Percentiles rank a stretch among this genome's conserved stretches.
phyloP scores from a whole-genome alignment of 768 basidiomycete genomes.

The Infundibulicybe gibba region DNA sequence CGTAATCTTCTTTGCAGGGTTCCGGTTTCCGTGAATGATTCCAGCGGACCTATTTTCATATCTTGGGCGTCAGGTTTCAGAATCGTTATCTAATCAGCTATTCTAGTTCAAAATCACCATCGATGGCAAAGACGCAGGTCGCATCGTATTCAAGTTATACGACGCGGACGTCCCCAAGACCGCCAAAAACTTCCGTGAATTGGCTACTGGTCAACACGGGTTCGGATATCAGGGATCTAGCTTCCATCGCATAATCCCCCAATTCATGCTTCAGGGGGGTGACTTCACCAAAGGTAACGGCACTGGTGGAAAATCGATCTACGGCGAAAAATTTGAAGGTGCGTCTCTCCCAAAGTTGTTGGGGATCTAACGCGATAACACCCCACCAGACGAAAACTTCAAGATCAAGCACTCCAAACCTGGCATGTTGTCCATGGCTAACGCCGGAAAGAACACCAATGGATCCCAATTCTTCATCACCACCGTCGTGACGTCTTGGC shows the following conservation, averaged over 20 bases:
- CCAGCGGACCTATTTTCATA: neutral
- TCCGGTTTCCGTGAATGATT: neutral
- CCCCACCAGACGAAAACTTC: slow-evolving; percentile 77
- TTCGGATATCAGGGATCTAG: slow-evolving; percentile 64
- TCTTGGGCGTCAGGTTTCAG: neutral
- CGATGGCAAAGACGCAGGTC: slow-evolving; percentile 34
- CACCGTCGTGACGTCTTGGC: slow-evolving; percentile 72
- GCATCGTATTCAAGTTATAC: slow-evolving; percentile 82
- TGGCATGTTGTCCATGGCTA: slow-evolving; percentile 76
- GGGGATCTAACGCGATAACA: slow-evolving; percentile 2
- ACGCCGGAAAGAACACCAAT: slow-evolving; percentile 80
- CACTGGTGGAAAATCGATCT: slow-evolving; percentile 80
- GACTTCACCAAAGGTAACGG: slow-evolving; percentile 74
- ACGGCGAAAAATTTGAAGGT: slow-evolving; percentile 67
- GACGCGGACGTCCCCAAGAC: slow-evolving; percentile 77
- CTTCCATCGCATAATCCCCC: slow-evolving; percentile 84
- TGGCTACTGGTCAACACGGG: slow-evolving; percentile 72
- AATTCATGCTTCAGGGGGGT: slow-evolving; percentile 89
- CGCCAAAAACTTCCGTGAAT: slow-evolving; percentile 83
- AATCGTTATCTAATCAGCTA: slow-evolving; percentile 4
- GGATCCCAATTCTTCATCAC: slow-evolving; percentile 91
- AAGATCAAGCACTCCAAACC: slow-evolving; percentile 67
- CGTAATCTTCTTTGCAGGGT: neutral
- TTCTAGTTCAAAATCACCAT: slow-evolving; percentile 66
- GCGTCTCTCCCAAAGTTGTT: slow-evolving; percentile 10